Percentiles rank a stretch among this genome's conserved stretches.
Conservation (phyloP, 1,284 basidiomycete genomes). For the Veloboletus limbatus region DNA sequence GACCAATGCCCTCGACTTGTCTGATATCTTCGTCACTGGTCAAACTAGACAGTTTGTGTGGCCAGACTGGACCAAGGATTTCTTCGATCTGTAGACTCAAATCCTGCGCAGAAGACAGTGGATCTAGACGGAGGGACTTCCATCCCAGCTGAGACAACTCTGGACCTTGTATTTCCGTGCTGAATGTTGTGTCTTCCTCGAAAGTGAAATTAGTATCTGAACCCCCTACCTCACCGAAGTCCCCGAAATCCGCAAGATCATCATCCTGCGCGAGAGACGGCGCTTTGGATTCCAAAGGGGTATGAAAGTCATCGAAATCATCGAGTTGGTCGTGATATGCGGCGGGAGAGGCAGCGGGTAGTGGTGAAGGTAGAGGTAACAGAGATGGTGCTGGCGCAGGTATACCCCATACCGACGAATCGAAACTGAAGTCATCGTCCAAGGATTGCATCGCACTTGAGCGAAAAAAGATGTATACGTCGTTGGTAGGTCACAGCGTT, state of each 20-base stretch:
- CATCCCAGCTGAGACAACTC: constrained; percentile 49
- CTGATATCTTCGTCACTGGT: constrained; percentile 74
- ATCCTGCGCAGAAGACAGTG: constrained; percentile 55
- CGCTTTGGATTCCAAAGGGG: constrained; percentile 45
- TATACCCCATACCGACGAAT: constrained; percentile 68
- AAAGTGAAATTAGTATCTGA: constrained; percentile 35
- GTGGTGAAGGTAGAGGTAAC: constrained; percentile 29
- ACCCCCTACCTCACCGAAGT: constrained; percentile 69
- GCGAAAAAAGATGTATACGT: constrained; percentile 12
- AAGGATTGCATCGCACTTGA: constrained; percentile 38
- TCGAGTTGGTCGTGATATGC: constrained; percentile 53
- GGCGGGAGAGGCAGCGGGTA: constrained; percentile 26
- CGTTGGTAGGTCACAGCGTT: constrained; percentile 4
- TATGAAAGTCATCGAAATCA: constrained; percentile 68
- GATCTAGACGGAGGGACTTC: constrained; percentile 64
- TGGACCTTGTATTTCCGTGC: constrained; percentile 36
- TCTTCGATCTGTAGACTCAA: constrained; percentile 62
- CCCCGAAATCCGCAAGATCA: constrained; percentile 85
- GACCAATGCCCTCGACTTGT: constrained; percentile 75
- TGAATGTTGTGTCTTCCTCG: constrained; percentile 43
- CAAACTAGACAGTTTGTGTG: constrained; percentile 45
- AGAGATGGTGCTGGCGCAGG: constrained; percentile 40
- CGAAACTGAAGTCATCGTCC: constrained; percentile 71
- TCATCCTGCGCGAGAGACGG: constrained; percentile 51
- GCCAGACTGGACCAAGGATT: constrained; percentile 67